Conservation (phyloP, 1,139 yeast genomes). For the Diutina scorzettiae region DNA sequence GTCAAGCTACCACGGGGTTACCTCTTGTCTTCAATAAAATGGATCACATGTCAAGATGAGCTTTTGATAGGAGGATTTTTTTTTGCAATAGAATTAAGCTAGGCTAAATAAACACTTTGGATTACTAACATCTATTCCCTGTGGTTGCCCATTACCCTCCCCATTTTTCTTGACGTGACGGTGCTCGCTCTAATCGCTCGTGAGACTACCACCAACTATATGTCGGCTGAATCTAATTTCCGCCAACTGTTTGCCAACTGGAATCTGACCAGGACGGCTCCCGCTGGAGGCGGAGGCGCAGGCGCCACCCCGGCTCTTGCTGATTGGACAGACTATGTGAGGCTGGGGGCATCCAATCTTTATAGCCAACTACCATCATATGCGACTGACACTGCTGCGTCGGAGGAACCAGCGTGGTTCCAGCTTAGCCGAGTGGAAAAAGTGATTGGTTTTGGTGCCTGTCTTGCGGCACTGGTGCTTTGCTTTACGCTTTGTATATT, state of each 20-base stretch:
- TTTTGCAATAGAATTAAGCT: too few relatives aligned
- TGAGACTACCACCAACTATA: conserved; percentile 9
- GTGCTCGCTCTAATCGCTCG: too few relatives aligned
- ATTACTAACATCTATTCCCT: too few relatives aligned
- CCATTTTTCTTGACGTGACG: too few relatives aligned
- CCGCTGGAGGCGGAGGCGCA: conserved; percentile 4
- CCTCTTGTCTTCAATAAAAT: too few relatives aligned
- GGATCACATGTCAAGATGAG: too few relatives aligned
- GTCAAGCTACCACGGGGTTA: too few relatives aligned
- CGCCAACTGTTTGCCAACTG: conserved; percentile 32
- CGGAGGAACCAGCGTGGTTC: conserved; percentile 42
- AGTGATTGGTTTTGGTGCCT: conserved; percentile 63
- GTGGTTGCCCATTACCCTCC: too few relatives aligned
- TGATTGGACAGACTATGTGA: conserved; percentile 37
- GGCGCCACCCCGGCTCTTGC: conserved; percentile 13
- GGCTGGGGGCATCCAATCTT: conserved; percentile 28
- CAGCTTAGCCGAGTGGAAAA: conserved; percentile 68
- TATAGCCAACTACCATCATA: conserved; percentile 30
- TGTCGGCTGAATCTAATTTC: conserved; percentile 32
- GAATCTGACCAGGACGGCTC: conserved; percentile 16
- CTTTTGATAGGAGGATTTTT: too few relatives aligned
- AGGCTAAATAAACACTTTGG: too few relatives aligned
- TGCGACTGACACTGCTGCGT: conserved; percentile 13
- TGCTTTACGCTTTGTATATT: conserved; percentile 78
- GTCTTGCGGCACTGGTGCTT: conserved; percentile 61